Base-by-base conservation (phyloP, 768 basidiomycete species). In the Phaffia tasmanica region DNA sequence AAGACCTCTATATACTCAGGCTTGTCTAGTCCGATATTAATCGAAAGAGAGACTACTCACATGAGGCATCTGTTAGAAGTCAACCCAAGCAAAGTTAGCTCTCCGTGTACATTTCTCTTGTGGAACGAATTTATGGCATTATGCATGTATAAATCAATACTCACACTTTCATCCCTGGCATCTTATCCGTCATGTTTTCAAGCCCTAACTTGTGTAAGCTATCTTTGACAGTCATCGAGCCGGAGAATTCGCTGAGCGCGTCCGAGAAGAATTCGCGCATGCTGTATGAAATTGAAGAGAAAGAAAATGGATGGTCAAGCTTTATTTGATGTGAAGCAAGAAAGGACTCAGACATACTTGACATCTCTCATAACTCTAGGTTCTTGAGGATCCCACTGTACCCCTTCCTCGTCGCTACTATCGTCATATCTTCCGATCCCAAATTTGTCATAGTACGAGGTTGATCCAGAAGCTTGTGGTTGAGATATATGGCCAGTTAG, bases 141-240 rank as follows among this genome's bases (percentile, higher is more conserved):
- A 11, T 19, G 46, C 21, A 30, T 32, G 14, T 35, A 47, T 27
- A 49, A 46, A 21, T 19, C 16, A 25, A 59, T n/a, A 56, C 65
- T 29, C 16, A 67, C 63, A 86, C 78, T 19, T 78, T 78, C 81
- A 88, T 83, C 5, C 83, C 83, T 0, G 82, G 82, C 1, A 87
- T 66, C 27, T 78, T 73, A 32, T 82, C 78, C 49, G 79, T 77
- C 61, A 83, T 77, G 47, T 70, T 73, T n/a, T 74, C 71, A 47
- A 89, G 74, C 0, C 80, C 81, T 25, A 89, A 79, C 64, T 79
- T 79, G 50, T 78, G 71, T 0, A 86, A 77, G 0, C 84, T 84
- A 25, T 81, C 78, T 21, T 83, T 83, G 18, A 89, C 80, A 30
- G 77, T 35, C 48, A 27, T 16, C 54, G 59, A 62, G 27, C 58